phyloP scores from a whole-genome alignment of 139 green algal species.

The Ettlia oleoabundans region DNA sequence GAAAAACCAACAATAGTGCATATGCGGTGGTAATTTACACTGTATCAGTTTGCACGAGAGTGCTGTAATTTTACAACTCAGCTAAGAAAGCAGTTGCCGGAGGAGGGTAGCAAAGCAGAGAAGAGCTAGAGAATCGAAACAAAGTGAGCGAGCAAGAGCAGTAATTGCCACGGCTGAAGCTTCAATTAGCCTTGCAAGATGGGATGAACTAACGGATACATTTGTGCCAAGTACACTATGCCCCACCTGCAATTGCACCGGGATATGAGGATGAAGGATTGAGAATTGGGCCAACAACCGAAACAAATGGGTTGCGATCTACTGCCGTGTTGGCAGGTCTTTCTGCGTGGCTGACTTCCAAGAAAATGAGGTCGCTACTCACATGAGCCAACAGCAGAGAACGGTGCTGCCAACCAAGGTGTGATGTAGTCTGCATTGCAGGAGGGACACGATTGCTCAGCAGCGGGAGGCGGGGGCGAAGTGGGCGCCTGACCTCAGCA shows the following conservation, averaged over 20 bases:
- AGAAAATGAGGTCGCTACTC: too few species aligned
- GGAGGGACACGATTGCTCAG: not conserved
- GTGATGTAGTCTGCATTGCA: slow-evolving; percentile 53
- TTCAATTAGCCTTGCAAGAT: slow-evolving; percentile 47
- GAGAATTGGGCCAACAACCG: too few species aligned
- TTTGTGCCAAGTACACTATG: slow-evolving; percentile 82
- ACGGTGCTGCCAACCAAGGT: slow-evolving; percentile 55
- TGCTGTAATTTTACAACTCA: slow-evolving; percentile 9
- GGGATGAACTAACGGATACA: slow-evolving; percentile 76
- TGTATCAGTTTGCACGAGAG: slow-evolving; percentile 17
- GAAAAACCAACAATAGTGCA: too few species aligned
- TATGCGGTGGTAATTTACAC: not conserved
- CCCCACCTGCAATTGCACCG: slow-evolving; percentile 62
- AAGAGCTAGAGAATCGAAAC: not conserved
- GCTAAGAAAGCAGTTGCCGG: not conserved
- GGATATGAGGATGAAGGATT: too few species aligned
- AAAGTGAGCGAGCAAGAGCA: not conserved
- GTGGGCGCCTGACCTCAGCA: too few species aligned
- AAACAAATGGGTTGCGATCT: too few species aligned
- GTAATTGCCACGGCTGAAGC: not conserved
- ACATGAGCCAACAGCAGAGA: slow-evolving; percentile 70
- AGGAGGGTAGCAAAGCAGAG: not conserved
- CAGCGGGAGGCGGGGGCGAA: too few species aligned
- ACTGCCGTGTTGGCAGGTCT: too few species aligned
- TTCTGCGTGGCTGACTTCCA: too few species aligned